A percentile compares a stretch with the other conserved stretches of the same genome.
Conservation (phyloP, 208 protist genomes). For the Leishmania martiniquensis region DNA sequence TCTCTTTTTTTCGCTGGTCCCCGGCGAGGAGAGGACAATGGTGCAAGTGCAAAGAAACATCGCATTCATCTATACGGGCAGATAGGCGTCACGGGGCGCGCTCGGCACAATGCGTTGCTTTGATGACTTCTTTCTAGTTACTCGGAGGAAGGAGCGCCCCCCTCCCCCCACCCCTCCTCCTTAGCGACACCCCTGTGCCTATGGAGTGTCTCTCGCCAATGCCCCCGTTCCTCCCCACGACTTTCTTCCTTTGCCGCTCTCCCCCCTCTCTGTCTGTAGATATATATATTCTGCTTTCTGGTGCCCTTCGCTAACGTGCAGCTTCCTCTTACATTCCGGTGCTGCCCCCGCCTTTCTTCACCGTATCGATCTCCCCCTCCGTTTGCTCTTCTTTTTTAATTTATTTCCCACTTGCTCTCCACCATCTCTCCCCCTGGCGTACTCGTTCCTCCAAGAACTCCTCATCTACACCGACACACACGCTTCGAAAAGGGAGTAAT, state of each 20-base stretch:
- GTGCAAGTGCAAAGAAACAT: too few relatives aligned
- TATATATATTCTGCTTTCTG: neutral
- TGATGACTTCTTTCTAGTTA: neutral
- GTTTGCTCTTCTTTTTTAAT: neutral
- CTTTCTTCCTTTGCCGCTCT: neutral
- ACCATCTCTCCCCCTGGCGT: neutral
- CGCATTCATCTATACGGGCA: too few relatives aligned
- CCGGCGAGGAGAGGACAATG: too few relatives aligned
- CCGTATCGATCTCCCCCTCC: neutral
- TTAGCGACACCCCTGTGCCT: neutral
- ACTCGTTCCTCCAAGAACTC: neutral
- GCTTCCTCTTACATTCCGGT: neutral
- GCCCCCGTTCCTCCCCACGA: neutral
- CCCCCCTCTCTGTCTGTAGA: too few relatives aligned
- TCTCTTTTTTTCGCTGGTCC: neutral
- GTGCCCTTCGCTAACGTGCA: neutral
- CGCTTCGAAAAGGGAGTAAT: neutral
- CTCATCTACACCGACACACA: neutral
- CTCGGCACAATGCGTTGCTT: neutral
- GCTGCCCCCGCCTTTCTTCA: neutral
- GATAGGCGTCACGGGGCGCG: too few relatives aligned
- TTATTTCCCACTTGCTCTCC: neutral
- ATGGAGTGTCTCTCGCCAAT: neutral
- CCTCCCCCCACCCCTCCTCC: too few relatives aligned
- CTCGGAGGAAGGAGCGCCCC: neutral